These are phyloP conservation scores for Bonia amplexicaulis DNA, from an alignment of 176 grass and related monocot genomes.

Conservation along the genomic window DNA sequence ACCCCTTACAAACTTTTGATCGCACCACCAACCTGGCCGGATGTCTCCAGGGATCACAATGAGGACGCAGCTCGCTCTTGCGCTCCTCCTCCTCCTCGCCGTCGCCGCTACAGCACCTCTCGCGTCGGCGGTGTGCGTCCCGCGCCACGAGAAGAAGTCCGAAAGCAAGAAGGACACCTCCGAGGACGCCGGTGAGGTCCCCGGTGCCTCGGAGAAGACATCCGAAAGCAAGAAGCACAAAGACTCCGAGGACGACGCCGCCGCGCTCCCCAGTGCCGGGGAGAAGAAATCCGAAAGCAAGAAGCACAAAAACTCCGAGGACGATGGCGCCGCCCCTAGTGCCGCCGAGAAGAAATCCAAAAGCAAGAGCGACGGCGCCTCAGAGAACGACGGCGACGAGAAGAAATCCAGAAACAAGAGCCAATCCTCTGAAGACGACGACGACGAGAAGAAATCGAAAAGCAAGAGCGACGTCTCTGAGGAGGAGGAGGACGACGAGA, in stretches of 20 bases:
- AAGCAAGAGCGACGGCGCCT: background rate
- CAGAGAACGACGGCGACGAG: background rate
- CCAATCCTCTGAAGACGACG: no score
- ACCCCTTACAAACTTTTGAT: background rate
- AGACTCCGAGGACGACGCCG: background rate
- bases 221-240: background rate
- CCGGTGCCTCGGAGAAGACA: background rate
- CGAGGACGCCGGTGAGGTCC: background rate
- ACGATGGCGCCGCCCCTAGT: background rate
- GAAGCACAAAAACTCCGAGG: background rate
- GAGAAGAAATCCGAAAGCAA: conserved; percentile 5
- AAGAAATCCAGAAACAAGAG: background rate
- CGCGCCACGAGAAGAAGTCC: background rate
- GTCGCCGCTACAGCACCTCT: background rate
- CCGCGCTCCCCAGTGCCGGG: background rate
- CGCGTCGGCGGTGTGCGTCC: background rate
- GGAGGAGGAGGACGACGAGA: background rate
- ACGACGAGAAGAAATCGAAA: background rate
- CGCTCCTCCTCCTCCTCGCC: conserved; percentile 9
- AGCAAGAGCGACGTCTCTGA: background rate
- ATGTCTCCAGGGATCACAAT: background rate
- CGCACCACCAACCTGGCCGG: background rate
- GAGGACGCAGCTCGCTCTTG: conserved; percentile 13
- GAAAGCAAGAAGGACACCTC: background rate
- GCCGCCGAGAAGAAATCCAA: background rate